Evolutionary conservation across 176 grass and related monocot genomes (phyloP), one percentile per base, ranked within the genome.

Genomic region (Oryza glaberrima): DNA sequence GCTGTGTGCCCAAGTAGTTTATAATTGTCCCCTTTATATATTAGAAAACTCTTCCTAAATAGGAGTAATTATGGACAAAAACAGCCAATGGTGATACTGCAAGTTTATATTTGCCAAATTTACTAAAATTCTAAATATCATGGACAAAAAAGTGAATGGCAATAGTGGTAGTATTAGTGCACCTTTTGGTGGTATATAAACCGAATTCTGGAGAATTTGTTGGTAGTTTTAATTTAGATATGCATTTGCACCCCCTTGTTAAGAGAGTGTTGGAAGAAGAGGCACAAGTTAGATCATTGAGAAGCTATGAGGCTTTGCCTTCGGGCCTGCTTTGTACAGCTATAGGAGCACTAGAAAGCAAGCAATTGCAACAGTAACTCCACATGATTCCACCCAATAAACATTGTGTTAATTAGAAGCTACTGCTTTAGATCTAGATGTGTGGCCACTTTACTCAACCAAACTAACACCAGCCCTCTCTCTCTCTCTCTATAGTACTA

Each of bases 381-480:
- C 46, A 90, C 45, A 78, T 67, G 83, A 47, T 19, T 68, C 10
- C 46, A 36, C 58, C 40, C 45, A 25, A 76, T 38, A 67, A 82
- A 69, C 28, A 83, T 40, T 64, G 49, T 60, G 70, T 82, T 82
- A 61, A 60, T 69, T 45, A 68, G 47, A 23, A 69, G 70, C 9
- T 44, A 23, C 26, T 46, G 22, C 45, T 32, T 30, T 73, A 64
- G 80, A 90, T 70, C 75, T 69, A 86, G 74, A 79, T 25, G 11
- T 16, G 11, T 81, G 47, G 35, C 35, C 43, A n/a, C 69, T 87
- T 83, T 79, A 83, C 68, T 49, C 68, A 74, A 54, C 47, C 74
- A 68, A 11, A 75, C 75, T 83, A 82, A 89, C 72, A 89, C 66
- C 78, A 22, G 20, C 75, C 41, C 61, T 32, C 30, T 32, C 30